Evolutionary conservation across 2,329 filamentous ascomycete species (phyloP), one percentile per base, ranked within the genome.

Genomic region (Beauveria asiatica): DNA sequence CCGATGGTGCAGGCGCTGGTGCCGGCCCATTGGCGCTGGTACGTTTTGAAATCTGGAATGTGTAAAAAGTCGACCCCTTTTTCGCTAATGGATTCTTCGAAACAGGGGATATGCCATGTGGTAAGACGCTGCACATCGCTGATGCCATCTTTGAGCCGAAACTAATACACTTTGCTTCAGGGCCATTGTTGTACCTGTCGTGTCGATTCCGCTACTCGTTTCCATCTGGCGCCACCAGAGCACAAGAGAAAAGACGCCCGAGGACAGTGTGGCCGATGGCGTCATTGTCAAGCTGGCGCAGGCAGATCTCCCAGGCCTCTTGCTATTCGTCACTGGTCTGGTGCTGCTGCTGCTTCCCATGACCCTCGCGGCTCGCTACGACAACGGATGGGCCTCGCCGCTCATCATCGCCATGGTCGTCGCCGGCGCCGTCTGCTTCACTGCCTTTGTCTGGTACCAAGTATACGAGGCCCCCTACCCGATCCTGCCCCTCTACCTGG

Each of bases 181-280:
- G 82, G 78, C 79, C 9, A 76, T 87, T 53, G 75, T 86, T n/a
- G 69, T 85, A 2, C 83, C 83, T 10, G 66, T 80, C 0, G 76
- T 78, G 13, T 84, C 83, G 61, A 67, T 82, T 1, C 83, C 84
- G 0, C 72, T 86, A 3, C 76, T 78, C 3, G 65, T 79, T 13
- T 77, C 80, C 5, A 69, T 86, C 5, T 78, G 78, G 62, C 65
- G 80, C 59, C 82, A 82, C 65, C 75, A 78, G 63, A 74, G 76
- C 7, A 80, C 78, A 60, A 80, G 81, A 9, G 78, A 79, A 63
- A 77, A 75, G 62, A 62, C 66, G 1, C 63, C 63, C 9, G 51
- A 64, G 23, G 30, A 62, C 49, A 16, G 58, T 41, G 58, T 51
- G 53, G 61, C 48, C 19, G 66, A 69, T 23, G 17, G 19, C 17